Conservation (phyloP, 441 rosid species). For the Cnidoscolus chayamansa region DNA sequence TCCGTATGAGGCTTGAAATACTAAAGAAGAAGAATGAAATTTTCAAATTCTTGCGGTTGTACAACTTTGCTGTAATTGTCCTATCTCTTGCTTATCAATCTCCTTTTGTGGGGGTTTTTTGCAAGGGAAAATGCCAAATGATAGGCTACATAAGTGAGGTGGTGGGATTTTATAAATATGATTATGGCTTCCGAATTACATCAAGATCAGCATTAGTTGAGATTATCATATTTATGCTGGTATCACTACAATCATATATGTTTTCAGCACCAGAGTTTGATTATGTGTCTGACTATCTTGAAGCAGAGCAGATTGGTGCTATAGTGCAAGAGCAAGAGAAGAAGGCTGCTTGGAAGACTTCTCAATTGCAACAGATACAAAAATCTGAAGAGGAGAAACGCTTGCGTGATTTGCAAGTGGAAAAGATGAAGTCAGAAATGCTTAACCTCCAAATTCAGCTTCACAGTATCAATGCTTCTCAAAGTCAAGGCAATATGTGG, state of each 20-base stretch:
- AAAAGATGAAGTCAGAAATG: conserved; percentile 98
- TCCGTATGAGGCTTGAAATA: conserved; percentile 86
- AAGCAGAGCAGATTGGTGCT: conserved; percentile 92
- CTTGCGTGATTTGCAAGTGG: conserved; percentile 87
- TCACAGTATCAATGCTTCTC: conserved; percentile 54
- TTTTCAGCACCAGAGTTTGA: conserved; percentile 83
- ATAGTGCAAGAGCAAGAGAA: conserved; percentile 87
- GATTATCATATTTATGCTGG: conserved; percentile 85
- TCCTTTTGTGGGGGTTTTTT: conserved; percentile 80
- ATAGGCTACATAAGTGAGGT: conserved; percentile 65
- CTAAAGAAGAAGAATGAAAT: conserved; percentile 86
- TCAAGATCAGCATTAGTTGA: conserved; percentile 95
- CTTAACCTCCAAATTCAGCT: conserved; percentile 89
- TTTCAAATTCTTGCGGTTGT: conserved; percentile 91
- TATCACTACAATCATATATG: conserved; percentile 88
- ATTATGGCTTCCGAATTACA: conserved; percentile 91
- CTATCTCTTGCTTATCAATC: conserved; percentile 96
- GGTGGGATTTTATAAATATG: conserved; percentile 94
- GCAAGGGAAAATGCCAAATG: conserved; percentile 54
- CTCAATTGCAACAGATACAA: conserved; percentile 78
- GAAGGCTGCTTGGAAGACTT: conserved; percentile 90
- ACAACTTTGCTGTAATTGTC: conserved; percentile 82
- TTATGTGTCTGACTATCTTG: conserved; percentile 79
- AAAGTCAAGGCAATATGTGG: conserved; percentile 64
- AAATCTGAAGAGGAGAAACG: conserved; percentile 79